Conservation (phyloP, 73 alveolate species). For the Tetrahymena elliotti region DNA sequence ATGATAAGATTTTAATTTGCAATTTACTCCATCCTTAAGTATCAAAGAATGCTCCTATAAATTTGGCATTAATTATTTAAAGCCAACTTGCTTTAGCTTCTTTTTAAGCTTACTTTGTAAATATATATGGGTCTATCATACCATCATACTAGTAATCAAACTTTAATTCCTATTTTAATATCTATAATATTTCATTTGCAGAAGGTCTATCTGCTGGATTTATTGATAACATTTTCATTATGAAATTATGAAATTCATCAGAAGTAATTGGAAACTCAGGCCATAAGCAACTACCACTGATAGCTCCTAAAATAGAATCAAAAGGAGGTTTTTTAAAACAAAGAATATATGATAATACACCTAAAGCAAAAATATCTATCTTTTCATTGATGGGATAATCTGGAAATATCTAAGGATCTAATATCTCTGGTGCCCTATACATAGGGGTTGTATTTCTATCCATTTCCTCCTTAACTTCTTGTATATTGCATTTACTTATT, state of each 20-base stretch:
- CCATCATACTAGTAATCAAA: not conserved
- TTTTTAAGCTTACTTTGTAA: not conserved
- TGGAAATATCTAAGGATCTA: slow-evolving; percentile 16
- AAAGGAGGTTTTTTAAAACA: slow-evolving; percentile 40
- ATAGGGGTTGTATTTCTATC: slow-evolving; percentile 39
- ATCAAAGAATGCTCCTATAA: not conserved
- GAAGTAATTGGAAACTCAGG: slow-evolving; percentile 26
- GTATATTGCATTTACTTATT: not conserved
- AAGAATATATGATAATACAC: slow-evolving; percentile 15
- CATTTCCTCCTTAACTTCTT: slow-evolving; percentile 22
- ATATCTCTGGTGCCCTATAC: slow-evolving; percentile 36
- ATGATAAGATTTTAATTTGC: not conserved
- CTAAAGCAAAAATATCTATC: slow-evolving; percentile 34
- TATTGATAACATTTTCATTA: not conserved
- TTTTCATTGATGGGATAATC: slow-evolving; percentile 12
- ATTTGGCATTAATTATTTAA: not conserved
- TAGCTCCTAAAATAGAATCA: slow-evolving; percentile 36
- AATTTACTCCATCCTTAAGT: not conserved
- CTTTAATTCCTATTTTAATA: not conserved
- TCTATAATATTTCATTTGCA: slow-evolving; percentile 2
- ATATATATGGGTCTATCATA: not conserved
- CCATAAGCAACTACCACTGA: slow-evolving; percentile 11
- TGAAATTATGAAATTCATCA: not conserved
- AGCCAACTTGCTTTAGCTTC: not conserved
- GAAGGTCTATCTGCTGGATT: slow-evolving; percentile 35